Evolutionary conservation across 345 rosid genomes (phyloP), one percentile per base, ranked within the genome.

Genomic region (Rhizophora apiculata): DNA sequence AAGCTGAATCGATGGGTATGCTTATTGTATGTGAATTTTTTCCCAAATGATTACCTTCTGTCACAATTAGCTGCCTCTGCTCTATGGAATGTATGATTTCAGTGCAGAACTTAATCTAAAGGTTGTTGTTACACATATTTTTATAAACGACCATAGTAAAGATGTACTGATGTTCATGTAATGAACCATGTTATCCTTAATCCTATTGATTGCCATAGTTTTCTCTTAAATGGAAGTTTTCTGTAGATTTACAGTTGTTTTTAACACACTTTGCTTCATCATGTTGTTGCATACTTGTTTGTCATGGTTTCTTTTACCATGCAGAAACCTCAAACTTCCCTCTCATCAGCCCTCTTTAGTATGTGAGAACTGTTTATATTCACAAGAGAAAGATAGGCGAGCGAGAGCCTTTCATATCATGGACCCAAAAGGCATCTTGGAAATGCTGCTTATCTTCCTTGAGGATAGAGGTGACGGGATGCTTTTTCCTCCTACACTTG

Each of bases 401-500:
- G 92, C 83, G 61, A 84, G 97, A 82, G 97, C 93, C 31, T 91
- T 91, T 77, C 98, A 94, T 80, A 79, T 94, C 55, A 84, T 89
- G 91, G 93, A 91, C 74, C 95, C 96, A 20, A 81, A 82, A 74
- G 97, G 98, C 61, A 66, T 85, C 76, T 67, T 91, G 46, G 96
- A 91, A 75, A 94, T 89, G 95, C 80, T 94, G 78, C 79, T 94
- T 37, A 69, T 94, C 52, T 94, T 91, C 82, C 85, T 91, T 15
- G 98, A 94, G 84, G 91, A 87, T 71, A 86, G 87, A 84, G 88
- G 80, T 6, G 72, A 76, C 3, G 78, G 71, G 64, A 55, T 51
- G 34, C 66, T 73, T 68, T 26, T 39, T 70, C 91, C 81, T 77
- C 89, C 96, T 66, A 71, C 81, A 32, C 91, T 94, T 31, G 81